A percentile compares a stretch with the other conserved stretches of the same genome.
These are phyloP conservation scores for Penicillium atrosanguineum DNA, from an alignment of 495 filamentous ascomycete genomes.

Conservation along the genomic window DNA sequence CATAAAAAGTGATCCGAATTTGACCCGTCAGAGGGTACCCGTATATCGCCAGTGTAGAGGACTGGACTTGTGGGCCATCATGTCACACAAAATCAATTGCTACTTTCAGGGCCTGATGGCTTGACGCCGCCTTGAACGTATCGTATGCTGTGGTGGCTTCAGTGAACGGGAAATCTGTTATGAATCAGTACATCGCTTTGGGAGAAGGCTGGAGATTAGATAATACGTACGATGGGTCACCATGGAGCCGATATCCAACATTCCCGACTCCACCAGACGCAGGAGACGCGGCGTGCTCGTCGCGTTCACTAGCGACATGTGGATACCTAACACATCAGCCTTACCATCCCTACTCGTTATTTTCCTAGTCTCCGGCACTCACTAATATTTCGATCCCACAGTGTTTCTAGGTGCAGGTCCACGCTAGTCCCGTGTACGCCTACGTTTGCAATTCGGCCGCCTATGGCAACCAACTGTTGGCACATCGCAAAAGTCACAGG, in stretches of 20 bases:
- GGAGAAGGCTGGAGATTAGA: neutral
- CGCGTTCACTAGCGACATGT: slow-evolving; percentile 43
- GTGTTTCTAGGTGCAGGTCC: slow-evolving; percentile 39
- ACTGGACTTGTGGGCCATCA: too few species aligned
- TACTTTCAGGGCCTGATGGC: slow-evolving; percentile 22
- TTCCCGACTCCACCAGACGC: slow-evolving; percentile 32
- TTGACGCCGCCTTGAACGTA: slow-evolving; percentile 16
- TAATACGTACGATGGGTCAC: slow-evolving; percentile 41
- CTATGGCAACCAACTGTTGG: slow-evolving; percentile 48
- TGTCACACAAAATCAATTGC: slow-evolving; percentile 22
- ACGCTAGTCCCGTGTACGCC: slow-evolving; percentile 48
- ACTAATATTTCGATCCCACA: slow-evolving; percentile 49
- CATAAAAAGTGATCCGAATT: too few species aligned
- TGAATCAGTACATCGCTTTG: neutral
- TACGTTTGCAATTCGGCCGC: slow-evolving; percentile 51
- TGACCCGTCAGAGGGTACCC: too few species aligned
- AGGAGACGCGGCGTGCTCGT: slow-evolving; percentile 43
- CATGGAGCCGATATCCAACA: slow-evolving; percentile 20
- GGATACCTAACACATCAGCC: slow-evolving; percentile 30
- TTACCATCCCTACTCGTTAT: neutral
- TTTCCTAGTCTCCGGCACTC: neutral
- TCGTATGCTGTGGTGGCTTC: slow-evolving; percentile 13
- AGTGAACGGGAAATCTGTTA: slow-evolving; percentile 10
- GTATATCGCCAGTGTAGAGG: neutral
- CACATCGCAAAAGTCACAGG: slow-evolving; percentile 44